These are phyloP conservation scores for Microstegium vimineum DNA, from an alignment of 176 grass and related monocot genomes.

Conservation along the genomic window DNA sequence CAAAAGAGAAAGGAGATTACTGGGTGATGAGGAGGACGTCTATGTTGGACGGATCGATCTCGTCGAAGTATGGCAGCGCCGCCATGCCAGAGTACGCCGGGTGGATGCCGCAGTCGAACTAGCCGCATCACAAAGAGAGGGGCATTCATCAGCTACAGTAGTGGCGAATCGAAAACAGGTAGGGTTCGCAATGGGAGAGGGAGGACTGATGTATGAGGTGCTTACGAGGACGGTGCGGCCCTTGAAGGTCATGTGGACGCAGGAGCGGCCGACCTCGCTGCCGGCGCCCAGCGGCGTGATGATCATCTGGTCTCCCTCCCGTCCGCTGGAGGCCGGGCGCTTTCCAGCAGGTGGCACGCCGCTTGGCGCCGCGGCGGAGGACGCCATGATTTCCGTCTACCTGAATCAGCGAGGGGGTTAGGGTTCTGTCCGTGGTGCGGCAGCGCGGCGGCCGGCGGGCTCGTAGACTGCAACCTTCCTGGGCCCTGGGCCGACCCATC, in stretches of 20 bases:
- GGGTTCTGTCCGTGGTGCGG: neutral
- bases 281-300: conserved; percentile 86
- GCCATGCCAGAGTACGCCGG: conserved; percentile 87
- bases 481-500: neutral
- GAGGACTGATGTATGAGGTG: neutral
- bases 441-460: neutral
- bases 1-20: conserved; percentile 16
- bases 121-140: neutral
- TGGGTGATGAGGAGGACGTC: conserved; percentile 96
- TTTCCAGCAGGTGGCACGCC: conserved; percentile 11
- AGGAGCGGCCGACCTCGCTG: conserved; percentile 92
- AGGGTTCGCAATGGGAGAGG: neutral
- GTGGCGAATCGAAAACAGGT: neutral
- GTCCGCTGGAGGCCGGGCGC: conserved; percentile 30
- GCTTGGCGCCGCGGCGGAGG: conserved; percentile 3
- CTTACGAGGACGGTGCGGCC: conserved; percentile 81
- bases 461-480: neutral
- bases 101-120: conserved; percentile 99
- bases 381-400: neutral
- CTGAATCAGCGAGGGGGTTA: neutral
- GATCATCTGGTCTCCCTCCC: conserved; percentile 71
- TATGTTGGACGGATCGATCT: conserved; percentile 89
- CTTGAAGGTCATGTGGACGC: conserved; percentile 95
- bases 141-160: neutral
- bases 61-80: conserved; percentile 91